Percentiles rank a stretch among this genome's conserved stretches.
Conservation (phyloP, 2,329 filamentous ascomycete species). For the Penicillium paneum region DNA sequence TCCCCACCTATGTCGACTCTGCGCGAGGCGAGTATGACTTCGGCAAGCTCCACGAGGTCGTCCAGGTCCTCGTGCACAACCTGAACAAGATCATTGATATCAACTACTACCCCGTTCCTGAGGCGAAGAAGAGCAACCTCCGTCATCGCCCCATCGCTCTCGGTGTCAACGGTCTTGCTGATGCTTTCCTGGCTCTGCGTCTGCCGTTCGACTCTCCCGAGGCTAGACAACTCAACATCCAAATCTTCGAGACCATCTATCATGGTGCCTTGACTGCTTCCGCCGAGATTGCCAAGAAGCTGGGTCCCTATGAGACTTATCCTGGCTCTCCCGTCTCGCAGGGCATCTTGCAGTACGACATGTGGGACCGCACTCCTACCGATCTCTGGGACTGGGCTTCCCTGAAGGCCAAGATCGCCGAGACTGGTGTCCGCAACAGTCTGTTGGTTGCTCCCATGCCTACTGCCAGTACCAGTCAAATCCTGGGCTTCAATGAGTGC, state of each 20-base stretch:
- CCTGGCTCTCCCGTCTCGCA: conserved; percentile 91
- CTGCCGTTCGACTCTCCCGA: conserved; percentile 96
- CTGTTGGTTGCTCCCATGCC: conserved; percentile 96
- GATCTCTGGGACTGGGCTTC: conserved; percentile 95
- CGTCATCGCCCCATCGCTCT: conserved; percentile 93
- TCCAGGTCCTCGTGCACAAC: conserved; percentile 87
- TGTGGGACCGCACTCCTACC: conserved; percentile 93
- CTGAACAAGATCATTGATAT: conserved; percentile 97
- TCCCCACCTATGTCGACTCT: conserved; percentile 88
- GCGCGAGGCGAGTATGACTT: conserved; percentile 86
- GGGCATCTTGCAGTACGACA: conserved; percentile 95
- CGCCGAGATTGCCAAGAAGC: conserved; percentile 74
- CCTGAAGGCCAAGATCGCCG: conserved; percentile 85
- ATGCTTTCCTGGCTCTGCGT: conserved; percentile 94
- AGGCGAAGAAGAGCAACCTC: conserved; percentile 95
- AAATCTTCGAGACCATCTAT: conserved; percentile 99
- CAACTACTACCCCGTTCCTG: conserved; percentile 96
- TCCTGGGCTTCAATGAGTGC: conserved; percentile 98
- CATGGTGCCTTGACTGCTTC: conserved; percentile 91
- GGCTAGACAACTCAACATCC: conserved; percentile 88
- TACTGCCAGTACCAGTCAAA: conserved; percentile 94
- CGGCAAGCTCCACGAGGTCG: conserved; percentile 91
- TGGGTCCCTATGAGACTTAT: conserved; percentile 86
- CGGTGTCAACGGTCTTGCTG: conserved; percentile 94
- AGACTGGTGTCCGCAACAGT: conserved; percentile 93